Evolutionary conservation across 176 grass and related monocot species (phyloP), one percentile per base, ranked within the genome.

Genomic region (Olyra latifolia): DNA sequence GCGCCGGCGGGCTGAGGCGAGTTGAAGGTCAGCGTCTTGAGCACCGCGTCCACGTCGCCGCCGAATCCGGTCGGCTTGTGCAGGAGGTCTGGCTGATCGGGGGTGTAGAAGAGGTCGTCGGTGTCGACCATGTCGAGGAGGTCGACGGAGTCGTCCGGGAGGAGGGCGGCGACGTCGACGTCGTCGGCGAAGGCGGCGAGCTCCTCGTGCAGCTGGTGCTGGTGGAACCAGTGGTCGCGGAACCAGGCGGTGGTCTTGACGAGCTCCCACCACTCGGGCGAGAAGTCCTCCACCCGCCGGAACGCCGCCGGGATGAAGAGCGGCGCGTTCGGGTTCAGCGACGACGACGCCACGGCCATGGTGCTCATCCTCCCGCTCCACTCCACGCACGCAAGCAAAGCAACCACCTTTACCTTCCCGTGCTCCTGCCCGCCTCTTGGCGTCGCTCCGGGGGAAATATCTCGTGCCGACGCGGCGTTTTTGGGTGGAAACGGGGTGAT

Each of bases 241-340:
- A 91, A 99, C 97, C 97, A 99, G 0, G 93, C 88, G 7, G 97
- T 99, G 29, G 90, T 99, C 66, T 99, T 69, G 71, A 99, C 97
- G 49, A 99, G 82, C 79, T 96, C 87, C 90, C 91, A 99, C 97
- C 97, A 99, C 81, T 99, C 72, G 0, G 97, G 88, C 41, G 97
- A 99, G 84, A 75, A 99, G 84, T 99, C 93, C 91, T 99, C 93
- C 25, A 99, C 97, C 78, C 76, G 87, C 39, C 82, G 39, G 85
- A 91, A 90, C 32, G 97, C 90, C 73, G 91, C 88, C 71, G 97
- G 97, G 85, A 99, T 89, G 81, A 95, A 99, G 71, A 93, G 82
- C 35, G 90, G 90, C 55, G 97, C 97, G 84, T 99, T 85, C 55
- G 97, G 97, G 65, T 99, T 99, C 72, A 99, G 88, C 55, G 88